Evolutionary conservation across 805 yeast genomes (phyloP).

Genomic region (Nakazawaea wickerhamii): DNA sequence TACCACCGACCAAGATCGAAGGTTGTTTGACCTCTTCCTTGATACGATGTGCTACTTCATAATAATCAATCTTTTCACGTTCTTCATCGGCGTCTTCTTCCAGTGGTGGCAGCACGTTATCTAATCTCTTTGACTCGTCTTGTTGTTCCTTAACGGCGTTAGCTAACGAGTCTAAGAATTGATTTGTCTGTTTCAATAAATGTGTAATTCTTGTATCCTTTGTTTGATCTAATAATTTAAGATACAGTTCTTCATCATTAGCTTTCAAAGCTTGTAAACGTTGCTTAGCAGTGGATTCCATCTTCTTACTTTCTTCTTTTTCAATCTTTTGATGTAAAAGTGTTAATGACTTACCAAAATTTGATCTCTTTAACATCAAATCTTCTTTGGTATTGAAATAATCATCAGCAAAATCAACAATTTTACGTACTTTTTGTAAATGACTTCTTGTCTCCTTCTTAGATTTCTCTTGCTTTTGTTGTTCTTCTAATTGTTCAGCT

Average conservation of each 20-base stretch:
- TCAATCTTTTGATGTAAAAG: slow-evolving; percentile 54
- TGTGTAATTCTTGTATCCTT: slow-evolving; percentile 86
- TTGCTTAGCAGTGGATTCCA: slow-evolving; percentile 79
- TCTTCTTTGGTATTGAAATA: slow-evolving; percentile 25
- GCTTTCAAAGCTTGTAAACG: slow-evolving; percentile 84
- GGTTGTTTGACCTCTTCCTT: slow-evolving; percentile 69
- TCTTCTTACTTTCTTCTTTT: slow-evolving; percentile 68
- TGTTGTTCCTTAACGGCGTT: slow-evolving; percentile 78
- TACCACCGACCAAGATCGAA: slow-evolving; percentile 66
- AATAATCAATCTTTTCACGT: slow-evolving; percentile 68
- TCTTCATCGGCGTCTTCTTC: slow-evolving; percentile 43
- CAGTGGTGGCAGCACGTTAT: slow-evolving; percentile 26
- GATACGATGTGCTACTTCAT: slow-evolving; percentile 74
- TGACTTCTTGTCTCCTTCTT: slow-evolving; percentile 47
- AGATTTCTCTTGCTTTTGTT: slow-evolving; percentile 56
- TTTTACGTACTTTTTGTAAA: slow-evolving; percentile 37
- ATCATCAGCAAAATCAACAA: slow-evolving; percentile 29
- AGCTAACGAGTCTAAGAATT: slow-evolving; percentile 71
- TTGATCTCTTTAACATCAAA: slow-evolving; percentile 26
- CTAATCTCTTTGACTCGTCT: slow-evolving; percentile 37
- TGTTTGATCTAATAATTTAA: slow-evolving; percentile 77
- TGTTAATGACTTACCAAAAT: slow-evolving; percentile 31
- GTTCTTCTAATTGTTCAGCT: slow-evolving; percentile 72
- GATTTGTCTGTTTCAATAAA: slow-evolving; percentile 72
- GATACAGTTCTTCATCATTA: slow-evolving; percentile 84